Conservation (phyloP, 306 rosid species). For the Boehmeria nivea region DNA sequence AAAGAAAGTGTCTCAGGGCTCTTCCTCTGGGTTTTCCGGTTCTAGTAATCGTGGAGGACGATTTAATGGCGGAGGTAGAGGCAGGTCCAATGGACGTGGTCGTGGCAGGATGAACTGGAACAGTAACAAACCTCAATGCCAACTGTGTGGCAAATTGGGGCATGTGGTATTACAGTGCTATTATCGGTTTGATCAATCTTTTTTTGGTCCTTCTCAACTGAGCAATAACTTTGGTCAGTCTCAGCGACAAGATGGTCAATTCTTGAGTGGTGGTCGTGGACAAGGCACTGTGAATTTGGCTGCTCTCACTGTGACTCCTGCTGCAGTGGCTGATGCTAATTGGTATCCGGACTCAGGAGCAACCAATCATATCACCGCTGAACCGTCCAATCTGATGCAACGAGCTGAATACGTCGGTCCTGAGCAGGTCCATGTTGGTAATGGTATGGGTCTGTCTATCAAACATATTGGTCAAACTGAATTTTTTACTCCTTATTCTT, state of each 20-base stretch:
- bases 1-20: too few species aligned
- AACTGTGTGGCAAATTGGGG: not conserved
- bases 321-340: not conserved
- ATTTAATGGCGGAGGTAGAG: not conserved
- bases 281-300: not conserved
- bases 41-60: not conserved
- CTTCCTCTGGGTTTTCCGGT: not conserved
- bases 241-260: too few species aligned
- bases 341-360: not conserved
- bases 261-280: not conserved
- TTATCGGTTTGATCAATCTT: not conserved
- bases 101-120: not conserved
- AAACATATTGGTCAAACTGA: not conserved
- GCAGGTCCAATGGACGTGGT: not conserved
- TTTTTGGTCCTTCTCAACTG: not conserved
- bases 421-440: not conserved
- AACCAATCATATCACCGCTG: not conserved
- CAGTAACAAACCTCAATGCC: not conserved
- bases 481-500: not conserved
- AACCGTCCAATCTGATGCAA: not conserved
- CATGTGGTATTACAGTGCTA: not conserved
- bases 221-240: not conserved
- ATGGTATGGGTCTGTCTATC: not conserved
- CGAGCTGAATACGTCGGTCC: not conserved
- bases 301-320: too few species aligned